A percentile compares a stretch with the other conserved stretches of the same genome.
Conservation (phyloP, 148 eudicot species). For the Chenopodium berlandieri region DNA sequence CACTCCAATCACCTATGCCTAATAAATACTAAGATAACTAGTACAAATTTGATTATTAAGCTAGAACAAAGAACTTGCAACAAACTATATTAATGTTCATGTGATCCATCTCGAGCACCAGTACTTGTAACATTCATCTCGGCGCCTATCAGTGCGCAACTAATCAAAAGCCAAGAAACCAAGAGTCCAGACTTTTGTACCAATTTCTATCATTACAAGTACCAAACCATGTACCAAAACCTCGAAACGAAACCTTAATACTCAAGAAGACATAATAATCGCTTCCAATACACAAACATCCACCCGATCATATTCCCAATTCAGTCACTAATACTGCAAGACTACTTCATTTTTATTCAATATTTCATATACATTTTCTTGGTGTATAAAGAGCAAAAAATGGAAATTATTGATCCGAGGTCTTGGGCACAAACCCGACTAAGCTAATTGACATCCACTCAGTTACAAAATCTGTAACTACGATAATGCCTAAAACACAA, state of each 20-base stretch:
- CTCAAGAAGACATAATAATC: not conserved
- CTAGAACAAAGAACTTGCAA: not conserved
- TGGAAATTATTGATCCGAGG: not conserved
- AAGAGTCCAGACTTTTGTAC: too few species aligned
- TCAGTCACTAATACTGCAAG: not conserved
- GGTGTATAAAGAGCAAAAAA: too few species aligned
- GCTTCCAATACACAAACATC: slow-evolving; percentile 1
- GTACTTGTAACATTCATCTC: not conserved
- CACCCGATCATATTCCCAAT: not conserved
- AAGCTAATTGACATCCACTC: not conserved
- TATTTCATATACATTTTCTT: too few species aligned
- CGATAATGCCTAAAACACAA: not conserved
- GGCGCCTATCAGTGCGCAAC: not conserved
- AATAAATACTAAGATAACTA: too few species aligned
- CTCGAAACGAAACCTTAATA: not conserved
- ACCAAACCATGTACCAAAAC: not conserved
- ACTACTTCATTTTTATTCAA: not conserved
- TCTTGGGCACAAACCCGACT: too few species aligned
- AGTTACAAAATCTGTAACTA: not conserved
- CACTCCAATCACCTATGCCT: too few species aligned
- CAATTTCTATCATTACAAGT: not conserved
- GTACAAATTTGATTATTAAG: too few species aligned
- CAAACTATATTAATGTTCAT: not conserved
- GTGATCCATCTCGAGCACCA: not conserved
- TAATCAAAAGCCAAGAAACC: not conserved